Conservation (phyloP, 2,329 filamentous ascomycete genomes). For the Dothideomycetes sp. region DNA sequence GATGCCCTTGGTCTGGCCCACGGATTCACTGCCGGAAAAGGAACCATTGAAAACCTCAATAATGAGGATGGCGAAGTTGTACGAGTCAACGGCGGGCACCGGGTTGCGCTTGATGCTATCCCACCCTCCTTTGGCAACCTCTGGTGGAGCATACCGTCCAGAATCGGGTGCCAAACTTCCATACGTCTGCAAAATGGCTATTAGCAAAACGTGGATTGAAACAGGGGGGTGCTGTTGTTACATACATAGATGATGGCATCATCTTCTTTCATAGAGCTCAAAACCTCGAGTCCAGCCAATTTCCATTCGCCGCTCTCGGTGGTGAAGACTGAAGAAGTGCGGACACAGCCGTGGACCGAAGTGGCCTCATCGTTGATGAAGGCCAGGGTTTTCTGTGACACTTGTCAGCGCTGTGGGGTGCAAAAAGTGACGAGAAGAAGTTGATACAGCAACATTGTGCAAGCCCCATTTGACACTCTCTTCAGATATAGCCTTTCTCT, state of each 20-base stretch:
- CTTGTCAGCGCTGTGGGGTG: slow-evolving; percentile 1
- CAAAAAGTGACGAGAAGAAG: no score
- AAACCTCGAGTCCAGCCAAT: slow-evolving; percentile 80
- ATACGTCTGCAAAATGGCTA: slow-evolving; percentile 58
- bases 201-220: no score
- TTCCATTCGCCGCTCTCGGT: slow-evolving; percentile 98
- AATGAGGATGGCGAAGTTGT: slow-evolving; percentile 73
- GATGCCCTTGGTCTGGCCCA: slow-evolving; percentile 75
- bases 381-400: slow-evolving; percentile 67
- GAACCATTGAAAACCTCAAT: slow-evolving; percentile 88
- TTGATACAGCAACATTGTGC: slow-evolving; percentile 74
- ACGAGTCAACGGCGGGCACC: slow-evolving; percentile 74
- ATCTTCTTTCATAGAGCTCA: slow-evolving; percentile 94
- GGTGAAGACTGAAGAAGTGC: slow-evolving; percentile 80
- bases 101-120: slow-evolving; percentile 78
- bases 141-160: slow-evolving; percentile 74
- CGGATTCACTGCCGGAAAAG: slow-evolving; percentile 67
- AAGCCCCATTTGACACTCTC: slow-evolving; percentile 97
- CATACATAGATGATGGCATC: slow-evolving; percentile 79
- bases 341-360: slow-evolving; percentile 81
- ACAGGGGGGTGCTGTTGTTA: no score
- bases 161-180: slow-evolving; percentile 82
- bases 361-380: slow-evolving; percentile 92
- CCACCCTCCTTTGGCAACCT: slow-evolving; percentile 83
- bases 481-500: slow-evolving; percentile 73